These are phyloP conservation scores for Xylariaceae sp. DNA, from an alignment of 2,329 filamentous ascomycete genomes.

Conservation along the genomic window DNA sequence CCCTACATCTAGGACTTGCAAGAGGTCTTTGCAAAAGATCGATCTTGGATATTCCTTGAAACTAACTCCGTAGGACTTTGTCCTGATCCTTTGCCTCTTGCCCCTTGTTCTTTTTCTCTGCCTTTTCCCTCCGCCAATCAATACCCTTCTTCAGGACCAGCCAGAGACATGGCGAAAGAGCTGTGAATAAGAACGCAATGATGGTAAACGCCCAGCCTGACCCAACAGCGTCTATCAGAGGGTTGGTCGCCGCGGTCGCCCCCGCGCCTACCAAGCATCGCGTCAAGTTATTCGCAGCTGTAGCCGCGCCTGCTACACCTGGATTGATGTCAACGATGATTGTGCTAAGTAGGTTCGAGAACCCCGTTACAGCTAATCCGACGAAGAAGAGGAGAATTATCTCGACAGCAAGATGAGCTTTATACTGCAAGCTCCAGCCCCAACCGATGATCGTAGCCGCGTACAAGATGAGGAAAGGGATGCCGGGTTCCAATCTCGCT, in stretches of 20 bases:
- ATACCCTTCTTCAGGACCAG: constrained; percentile 31
- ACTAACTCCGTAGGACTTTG: background rate
- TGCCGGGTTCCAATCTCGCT: constrained; percentile 35
- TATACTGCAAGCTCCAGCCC: constrained; percentile 36
- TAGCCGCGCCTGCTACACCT: constrained; percentile 39
- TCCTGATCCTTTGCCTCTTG: background rate
- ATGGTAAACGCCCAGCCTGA: constrained; percentile 42
- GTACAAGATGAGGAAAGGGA: constrained; percentile 43
- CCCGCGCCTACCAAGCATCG: constrained; percentile 43
- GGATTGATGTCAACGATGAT: constrained; percentile 47
- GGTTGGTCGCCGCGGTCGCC: constrained; percentile 41
- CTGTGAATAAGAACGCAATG: constrained; percentile 31
- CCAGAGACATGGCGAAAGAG: constrained; percentile 32
- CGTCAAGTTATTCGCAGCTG: constrained; percentile 44
- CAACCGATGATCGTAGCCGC: constrained; percentile 38
- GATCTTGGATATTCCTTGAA: too few relatives aligned
- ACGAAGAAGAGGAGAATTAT: constrained; percentile 37
- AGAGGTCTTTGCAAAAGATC: too few relatives aligned
- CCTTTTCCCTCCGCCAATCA: constrained; percentile 26
- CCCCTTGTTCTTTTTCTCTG: constrained; percentile 7
- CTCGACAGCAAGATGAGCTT: constrained; percentile 33
- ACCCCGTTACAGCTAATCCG: constrained; percentile 37
- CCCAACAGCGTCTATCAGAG: constrained; percentile 42
- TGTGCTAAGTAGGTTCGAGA: constrained; percentile 41
- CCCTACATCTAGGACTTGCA: too few relatives aligned